These are phyloP conservation scores for Onygena corvina DNA, from an alignment of 2,329 filamentous ascomycete species.

Conservation along the genomic window DNA sequence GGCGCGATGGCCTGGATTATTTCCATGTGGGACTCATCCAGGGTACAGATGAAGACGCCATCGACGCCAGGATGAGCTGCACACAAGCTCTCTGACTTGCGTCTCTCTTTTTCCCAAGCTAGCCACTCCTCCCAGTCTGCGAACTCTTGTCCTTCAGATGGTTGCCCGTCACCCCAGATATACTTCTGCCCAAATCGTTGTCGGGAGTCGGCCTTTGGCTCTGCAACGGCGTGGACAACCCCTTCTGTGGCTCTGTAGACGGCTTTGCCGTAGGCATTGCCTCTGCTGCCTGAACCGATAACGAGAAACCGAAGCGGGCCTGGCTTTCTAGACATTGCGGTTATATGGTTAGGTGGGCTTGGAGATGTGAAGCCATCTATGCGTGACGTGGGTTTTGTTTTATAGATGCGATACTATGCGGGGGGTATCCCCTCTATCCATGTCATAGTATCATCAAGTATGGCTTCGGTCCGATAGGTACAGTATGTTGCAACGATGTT, in stretches of 20 bases:
- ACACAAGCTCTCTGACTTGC: constrained; percentile 36
- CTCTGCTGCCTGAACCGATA: constrained; percentile 72
- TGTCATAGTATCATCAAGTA: background rate
- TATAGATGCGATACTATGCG: too few species aligned
- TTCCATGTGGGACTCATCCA: constrained; percentile 79
- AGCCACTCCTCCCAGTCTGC: constrained; percentile 62
- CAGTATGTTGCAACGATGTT: background rate
- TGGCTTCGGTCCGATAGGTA: too few species aligned
- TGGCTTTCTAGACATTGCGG: background rate
- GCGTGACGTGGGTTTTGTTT: too few species aligned
- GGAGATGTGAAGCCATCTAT: background rate
- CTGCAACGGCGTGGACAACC: constrained; percentile 63
- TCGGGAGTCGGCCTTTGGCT: constrained; percentile 68
- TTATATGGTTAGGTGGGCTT: background rate
- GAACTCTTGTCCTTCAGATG: constrained; percentile 56
- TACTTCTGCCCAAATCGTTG: constrained; percentile 55
- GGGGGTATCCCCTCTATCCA: too few species aligned
- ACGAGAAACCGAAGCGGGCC: constrained; percentile 54
- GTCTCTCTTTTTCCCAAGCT: constrained; percentile 54
- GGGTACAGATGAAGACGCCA: constrained; percentile 59
- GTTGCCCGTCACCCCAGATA: constrained; percentile 51
- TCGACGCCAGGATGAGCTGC: constrained; percentile 44
- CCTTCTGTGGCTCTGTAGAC: constrained; percentile 55
- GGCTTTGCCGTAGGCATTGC: constrained; percentile 59
- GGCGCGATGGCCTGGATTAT: constrained; percentile 63